Percentiles rank a stretch among this genome's conserved stretches.
Conservation (phyloP, 2,329 filamentous ascomycete species). For the Colletotrichum cordylinicola region DNA sequence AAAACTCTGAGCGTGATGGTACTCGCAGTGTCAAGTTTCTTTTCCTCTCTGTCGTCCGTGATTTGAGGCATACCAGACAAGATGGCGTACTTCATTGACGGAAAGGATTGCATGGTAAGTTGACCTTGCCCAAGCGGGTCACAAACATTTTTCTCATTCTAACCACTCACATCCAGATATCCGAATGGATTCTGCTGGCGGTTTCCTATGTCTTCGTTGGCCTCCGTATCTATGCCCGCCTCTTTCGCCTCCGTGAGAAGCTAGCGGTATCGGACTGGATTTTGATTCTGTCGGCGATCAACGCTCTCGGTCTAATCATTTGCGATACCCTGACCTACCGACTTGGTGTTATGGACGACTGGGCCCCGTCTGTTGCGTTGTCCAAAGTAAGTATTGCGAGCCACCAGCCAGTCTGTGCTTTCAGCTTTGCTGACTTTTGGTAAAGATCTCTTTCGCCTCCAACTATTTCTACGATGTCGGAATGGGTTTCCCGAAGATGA, state of each 20-base stretch:
- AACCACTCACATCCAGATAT: slow-evolving; percentile 27
- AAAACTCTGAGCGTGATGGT: background rate
- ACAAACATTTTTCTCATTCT: background rate
- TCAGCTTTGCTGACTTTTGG: background rate
- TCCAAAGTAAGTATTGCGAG: slow-evolving; percentile 33
- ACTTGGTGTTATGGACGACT: slow-evolving; percentile 35
- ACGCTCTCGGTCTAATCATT: slow-evolving; percentile 37
- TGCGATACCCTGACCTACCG: slow-evolving; percentile 38
- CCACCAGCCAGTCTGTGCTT: accelerated
- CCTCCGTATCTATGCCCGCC: slow-evolving; percentile 36
- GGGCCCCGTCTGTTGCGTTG: slow-evolving; percentile 31
- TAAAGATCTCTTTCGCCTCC: slow-evolving; percentile 37
- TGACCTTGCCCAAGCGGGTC: background rate
- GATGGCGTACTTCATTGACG: slow-evolving; percentile 27
- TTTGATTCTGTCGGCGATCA: slow-evolving; percentile 31
- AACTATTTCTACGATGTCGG: slow-evolving; percentile 43
- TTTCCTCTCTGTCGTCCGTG: background rate
- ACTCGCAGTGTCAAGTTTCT: background rate
- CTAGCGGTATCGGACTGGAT: slow-evolving; percentile 34
- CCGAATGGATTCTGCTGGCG: slow-evolving; percentile 37
- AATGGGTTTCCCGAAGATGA: slow-evolving; percentile 40
- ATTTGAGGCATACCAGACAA: background rate
- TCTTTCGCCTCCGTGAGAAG: slow-evolving; percentile 34
- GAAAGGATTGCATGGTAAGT: slow-evolving; percentile 29
- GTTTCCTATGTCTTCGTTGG: slow-evolving; percentile 31